A percentile compares a stretch with the other conserved stretches of the same genome.
These are phyloP conservation scores for Capsicum chinense DNA, from an alignment of 257 asterid species.

Conservation along the genomic window DNA sequence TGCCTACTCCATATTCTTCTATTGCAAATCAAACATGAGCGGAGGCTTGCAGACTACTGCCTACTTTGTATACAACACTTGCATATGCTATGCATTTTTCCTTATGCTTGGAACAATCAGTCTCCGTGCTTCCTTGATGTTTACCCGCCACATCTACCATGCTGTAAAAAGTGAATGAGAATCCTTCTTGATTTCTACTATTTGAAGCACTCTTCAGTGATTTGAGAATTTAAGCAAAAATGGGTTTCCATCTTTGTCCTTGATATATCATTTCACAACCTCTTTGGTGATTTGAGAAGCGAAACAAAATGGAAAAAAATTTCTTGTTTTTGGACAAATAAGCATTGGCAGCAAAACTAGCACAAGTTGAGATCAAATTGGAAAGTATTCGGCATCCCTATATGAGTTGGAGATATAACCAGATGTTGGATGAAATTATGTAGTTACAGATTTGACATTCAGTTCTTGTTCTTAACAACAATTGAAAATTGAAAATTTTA, in stretches of 20 bases:
- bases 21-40: conserved; percentile 65
- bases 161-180: conserved; percentile 75
- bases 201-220: not conserved
- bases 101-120: conserved; percentile 73
- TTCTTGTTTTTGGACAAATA: not conserved
- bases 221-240: not conserved
- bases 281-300: conserved; percentile 19
- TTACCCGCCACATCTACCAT: conserved; percentile 61
- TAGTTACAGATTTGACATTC: not conserved
- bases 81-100: conserved; percentile 78
- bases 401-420: not conserved
- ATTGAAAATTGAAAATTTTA: not conserved
- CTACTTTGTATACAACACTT: conserved; percentile 74
- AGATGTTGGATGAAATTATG: not conserved
- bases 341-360: conserved; percentile 6
- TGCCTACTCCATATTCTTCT: conserved; percentile 60
- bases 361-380: conserved; percentile 1
- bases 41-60: conserved; percentile 63
- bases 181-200: not conserved
- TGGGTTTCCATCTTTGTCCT: not conserved
- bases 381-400: not conserved
- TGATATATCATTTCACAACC: not conserved
- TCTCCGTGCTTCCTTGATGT: conserved; percentile 62
- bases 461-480: not conserved
- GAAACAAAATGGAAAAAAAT: not conserved